Evolutionary conservation across 1,139 yeast species (phyloP), one percentile per base, ranked within the genome.

Genomic region (Lipomyces yarrowii): DNA sequence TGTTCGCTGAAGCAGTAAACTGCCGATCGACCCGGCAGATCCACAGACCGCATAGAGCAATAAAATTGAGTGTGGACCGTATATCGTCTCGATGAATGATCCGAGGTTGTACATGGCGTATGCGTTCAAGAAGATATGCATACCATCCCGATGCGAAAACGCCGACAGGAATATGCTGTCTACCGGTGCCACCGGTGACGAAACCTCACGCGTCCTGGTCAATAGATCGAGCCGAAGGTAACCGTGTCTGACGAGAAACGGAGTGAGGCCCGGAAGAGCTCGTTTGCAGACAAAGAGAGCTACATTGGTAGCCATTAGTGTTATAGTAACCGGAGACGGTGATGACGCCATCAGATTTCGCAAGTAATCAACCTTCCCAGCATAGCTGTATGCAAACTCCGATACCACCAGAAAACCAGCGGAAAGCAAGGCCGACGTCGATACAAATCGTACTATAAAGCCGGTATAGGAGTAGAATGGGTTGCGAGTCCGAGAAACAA

Each of bases 71-170:
- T 52, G n/a, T 52, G 58, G 51, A 35, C 69, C 69, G 42, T 61
- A 53, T 15, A 18, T 18, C 23, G 10, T 48, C 51, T 65, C 69
- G 57, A 65, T 61, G 48, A 51, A 48, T 15, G 59, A 33, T 51
- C 69, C 69, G 21, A 65, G 56, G 23, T 57, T 60, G 57, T 64
- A 65, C 52, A 65, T 37, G 26, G 69, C 69, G 42, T 35, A 51
- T 39, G 58, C 52, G 32, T 65, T 65, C 59, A 64, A 35, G 30
- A 56, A 23, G 35, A 65, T 42, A 26, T 65, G 69, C 56, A 51
- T 13, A n/a, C 51, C 59, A 42, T 60, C 62, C 54, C 67, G 59
- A 58, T 65, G 69, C 13, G 69, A 65, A 51, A 65, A 64, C 4
- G 67, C 37, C 23, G 66, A 59, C 33, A 60, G 60, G 11, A 64